A percentile compares a stretch with the other conserved stretches of the same genome.
Conservation (phyloP, 495 filamentous ascomycete genomes). For the Podospora anserina region DNA sequence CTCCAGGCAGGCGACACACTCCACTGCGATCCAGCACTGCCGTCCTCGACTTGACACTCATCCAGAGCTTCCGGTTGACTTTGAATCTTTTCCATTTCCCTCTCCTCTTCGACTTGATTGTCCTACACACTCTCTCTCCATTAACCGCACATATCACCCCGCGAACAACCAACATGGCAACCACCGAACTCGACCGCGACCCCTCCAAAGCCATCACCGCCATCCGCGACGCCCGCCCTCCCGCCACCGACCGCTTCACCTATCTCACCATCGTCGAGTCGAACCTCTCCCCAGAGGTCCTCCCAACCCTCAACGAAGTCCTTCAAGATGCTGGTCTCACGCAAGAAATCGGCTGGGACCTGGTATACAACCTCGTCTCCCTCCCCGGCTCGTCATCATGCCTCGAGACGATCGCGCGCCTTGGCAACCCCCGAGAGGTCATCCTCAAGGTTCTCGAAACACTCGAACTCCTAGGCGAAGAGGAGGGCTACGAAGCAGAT, state of each 20-base stretch:
- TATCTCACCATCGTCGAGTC: constrained; percentile 87
- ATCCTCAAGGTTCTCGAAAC: constrained; percentile 82
- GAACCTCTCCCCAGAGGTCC: constrained; percentile 70
- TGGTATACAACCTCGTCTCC: constrained; percentile 80
- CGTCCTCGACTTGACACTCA: not conserved
- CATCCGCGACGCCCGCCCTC: constrained; percentile 53
- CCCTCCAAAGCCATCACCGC: constrained; percentile 37
- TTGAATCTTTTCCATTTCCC: not conserved
- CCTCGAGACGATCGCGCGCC: constrained; percentile 67
- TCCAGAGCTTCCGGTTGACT: constrained; percentile 6
- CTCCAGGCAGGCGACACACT: not conserved
- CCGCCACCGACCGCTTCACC: constrained; percentile 76
- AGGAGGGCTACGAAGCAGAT: constrained; percentile 36
- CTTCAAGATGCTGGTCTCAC: constrained; percentile 82
- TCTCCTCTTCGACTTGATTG: not conserved
- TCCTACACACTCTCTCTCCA: not conserved
- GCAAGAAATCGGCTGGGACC: constrained; percentile 92
- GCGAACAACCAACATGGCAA: not conserved
- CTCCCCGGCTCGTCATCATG: constrained; percentile 71
- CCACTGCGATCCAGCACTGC: not conserved
- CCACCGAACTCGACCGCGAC: constrained; percentile 14
- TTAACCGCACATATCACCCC: not conserved
- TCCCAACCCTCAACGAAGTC: constrained; percentile 72
- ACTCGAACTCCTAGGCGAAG: constrained; percentile 48
- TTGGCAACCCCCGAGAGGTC: constrained; percentile 92